Conservation (phyloP, 352 stramenopile genomes). For the Pythium aquatile region DNA sequence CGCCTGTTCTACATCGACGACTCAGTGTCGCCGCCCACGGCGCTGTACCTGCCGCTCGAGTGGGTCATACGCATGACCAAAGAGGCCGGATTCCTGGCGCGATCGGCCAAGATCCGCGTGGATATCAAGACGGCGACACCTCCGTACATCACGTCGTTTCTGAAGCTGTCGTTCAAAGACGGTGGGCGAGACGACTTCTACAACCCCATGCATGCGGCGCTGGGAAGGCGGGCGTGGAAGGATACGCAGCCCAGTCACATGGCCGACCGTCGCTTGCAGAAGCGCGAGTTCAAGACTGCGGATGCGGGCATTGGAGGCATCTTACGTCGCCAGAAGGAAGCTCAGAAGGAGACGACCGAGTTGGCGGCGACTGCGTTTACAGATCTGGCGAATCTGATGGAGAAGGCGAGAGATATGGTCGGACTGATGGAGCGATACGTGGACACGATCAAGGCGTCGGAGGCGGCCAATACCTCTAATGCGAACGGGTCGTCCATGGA, state of each 20-base stretch:
- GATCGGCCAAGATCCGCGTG: slow-evolving; percentile 81
- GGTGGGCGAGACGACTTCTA: slow-evolving; percentile 84
- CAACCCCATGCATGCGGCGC: slow-evolving; percentile 61
- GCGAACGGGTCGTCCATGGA: slow-evolving; percentile 27
- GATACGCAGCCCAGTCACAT: slow-evolving; percentile 77
- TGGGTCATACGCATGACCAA: slow-evolving; percentile 72
- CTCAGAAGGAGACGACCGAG: slow-evolving; percentile 79
- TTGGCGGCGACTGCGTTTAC: slow-evolving; percentile 83
- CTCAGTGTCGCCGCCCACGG: slow-evolving; percentile 43
- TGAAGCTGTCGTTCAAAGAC: slow-evolving; percentile 89
- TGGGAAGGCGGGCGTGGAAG: slow-evolving; percentile 71
- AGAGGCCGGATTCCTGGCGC: slow-evolving; percentile 79
- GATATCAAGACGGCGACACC: slow-evolving; percentile 48
- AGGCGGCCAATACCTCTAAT: slow-evolving; percentile 23
- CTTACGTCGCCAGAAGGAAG: slow-evolving; percentile 71
- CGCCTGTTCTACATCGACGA: slow-evolving; percentile 83
- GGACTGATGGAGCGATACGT: slow-evolving; percentile 91
- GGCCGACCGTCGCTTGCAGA: slow-evolving; percentile 67
- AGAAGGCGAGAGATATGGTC: slow-evolving; percentile 90
- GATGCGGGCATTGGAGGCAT: slow-evolving; percentile 84
- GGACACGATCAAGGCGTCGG: slow-evolving; percentile 63
- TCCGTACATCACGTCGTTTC: slow-evolving; percentile 49
- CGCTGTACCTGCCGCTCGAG: slow-evolving; percentile 70
- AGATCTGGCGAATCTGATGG: slow-evolving; percentile 89
- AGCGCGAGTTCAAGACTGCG: slow-evolving; percentile 73